These are phyloP conservation scores for Aspergillus alliaceus DNA, from an alignment of 2,329 filamentous ascomycete genomes.

Conservation along the genomic window DNA sequence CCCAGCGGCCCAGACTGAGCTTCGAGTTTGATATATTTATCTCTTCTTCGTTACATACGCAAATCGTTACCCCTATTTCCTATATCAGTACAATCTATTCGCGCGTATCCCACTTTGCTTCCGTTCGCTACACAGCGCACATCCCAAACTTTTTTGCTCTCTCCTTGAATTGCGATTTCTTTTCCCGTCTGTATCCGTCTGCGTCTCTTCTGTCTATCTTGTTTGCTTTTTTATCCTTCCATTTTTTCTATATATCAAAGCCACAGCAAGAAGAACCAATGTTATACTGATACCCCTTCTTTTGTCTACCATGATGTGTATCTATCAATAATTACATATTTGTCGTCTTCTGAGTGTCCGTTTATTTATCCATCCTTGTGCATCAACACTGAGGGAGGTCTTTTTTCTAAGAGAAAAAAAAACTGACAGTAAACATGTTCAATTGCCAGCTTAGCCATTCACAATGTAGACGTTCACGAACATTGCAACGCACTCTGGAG, in stretches of 20 bases:
- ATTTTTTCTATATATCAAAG: background rate
- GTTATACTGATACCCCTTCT: background rate
- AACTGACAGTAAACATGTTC: background rate
- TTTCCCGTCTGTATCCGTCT: background rate
- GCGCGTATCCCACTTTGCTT: background rate
- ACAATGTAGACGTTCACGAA: no score
- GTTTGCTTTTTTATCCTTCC: background rate
- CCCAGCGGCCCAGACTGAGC: no score
- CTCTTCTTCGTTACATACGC: background rate
- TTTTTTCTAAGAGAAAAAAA: no score
- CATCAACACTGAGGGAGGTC: background rate
- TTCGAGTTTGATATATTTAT: no score
- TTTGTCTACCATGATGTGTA: background rate
- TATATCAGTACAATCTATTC: background rate
- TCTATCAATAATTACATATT: background rate
- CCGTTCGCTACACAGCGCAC: background rate
- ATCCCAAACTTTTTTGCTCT: background rate
- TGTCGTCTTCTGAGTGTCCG: background rate
- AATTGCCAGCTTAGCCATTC: background rate
- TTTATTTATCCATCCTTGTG: background rate
- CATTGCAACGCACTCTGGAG: no score
- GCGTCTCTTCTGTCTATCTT: background rate
- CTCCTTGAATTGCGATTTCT: no score
- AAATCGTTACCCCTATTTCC: background rate
- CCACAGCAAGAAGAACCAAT: background rate